These are phyloP conservation scores for Pseudogymnoascus sp. DNA, from an alignment of 2,329 filamentous ascomycete species.

Conservation along the genomic window DNA sequence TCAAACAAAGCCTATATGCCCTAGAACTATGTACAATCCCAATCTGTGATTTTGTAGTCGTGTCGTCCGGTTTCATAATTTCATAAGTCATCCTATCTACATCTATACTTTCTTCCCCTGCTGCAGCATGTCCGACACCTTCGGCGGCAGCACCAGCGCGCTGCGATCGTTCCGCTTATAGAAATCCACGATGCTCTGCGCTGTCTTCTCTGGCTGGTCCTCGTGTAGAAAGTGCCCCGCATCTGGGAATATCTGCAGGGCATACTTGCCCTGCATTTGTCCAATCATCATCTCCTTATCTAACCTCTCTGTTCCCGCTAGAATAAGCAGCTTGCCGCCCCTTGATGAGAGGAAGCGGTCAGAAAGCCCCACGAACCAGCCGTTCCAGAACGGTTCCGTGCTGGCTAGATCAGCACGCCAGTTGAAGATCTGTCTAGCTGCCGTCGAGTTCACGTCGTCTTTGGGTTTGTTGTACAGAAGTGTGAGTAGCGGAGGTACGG, in stretches of 20 bases:
- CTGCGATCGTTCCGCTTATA: constrained; percentile 84
- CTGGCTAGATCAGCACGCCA: constrained; percentile 81
- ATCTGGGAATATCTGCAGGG: constrained; percentile 87
- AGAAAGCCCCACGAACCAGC: constrained; percentile 84
- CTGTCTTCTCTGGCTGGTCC: constrained; percentile 85
- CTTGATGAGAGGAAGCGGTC: constrained; percentile 75
- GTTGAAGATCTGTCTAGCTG: constrained; percentile 45
- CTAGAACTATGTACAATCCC: neutral
- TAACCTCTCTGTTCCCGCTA: constrained; percentile 82
- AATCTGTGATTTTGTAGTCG: neutral
- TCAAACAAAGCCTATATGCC: neutral
- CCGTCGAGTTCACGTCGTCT: constrained; percentile 33
- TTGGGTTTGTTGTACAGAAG: constrained; percentile 21
- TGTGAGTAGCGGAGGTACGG: constrained; percentile 69
- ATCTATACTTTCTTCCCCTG: constrained; percentile 52
- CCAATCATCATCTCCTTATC: constrained; percentile 92
- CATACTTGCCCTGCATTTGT: constrained; percentile 98
- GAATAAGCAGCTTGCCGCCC: constrained; percentile 75
- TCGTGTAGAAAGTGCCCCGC: constrained; percentile 97
- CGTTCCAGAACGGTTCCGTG: constrained; percentile 88
- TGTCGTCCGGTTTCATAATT: neutral
- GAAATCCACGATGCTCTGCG: constrained; percentile 79
- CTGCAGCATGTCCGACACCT: constrained; percentile 68
- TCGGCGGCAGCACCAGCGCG: constrained; percentile 78
- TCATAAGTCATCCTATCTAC: neutral